phyloP scores from a whole-genome alignment of 2,329 filamentous ascomycete species.

The Paraphaeosphaeria sporulosa region DNA sequence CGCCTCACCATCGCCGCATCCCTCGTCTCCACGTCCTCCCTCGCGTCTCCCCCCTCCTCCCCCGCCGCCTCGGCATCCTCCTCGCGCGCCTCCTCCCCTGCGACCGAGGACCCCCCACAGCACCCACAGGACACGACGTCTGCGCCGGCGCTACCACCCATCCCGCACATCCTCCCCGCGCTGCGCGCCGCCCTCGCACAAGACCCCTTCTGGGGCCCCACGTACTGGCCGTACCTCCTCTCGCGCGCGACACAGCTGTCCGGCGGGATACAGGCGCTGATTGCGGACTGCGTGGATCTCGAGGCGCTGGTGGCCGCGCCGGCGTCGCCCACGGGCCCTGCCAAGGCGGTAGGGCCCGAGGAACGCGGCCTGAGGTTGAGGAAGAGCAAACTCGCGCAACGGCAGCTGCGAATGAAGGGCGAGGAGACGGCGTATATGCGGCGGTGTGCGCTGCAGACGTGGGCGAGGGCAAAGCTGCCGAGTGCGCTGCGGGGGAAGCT shows the following conservation, averaged over 20 bases:
- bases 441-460: constrained; percentile 53
- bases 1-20: constrained; percentile 57
- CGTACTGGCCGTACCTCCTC: constrained; percentile 54
- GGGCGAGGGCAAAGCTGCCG: constrained; percentile 45
- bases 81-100: constrained; percentile 21
- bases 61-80: constrained; percentile 20
- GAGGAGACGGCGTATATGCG: constrained; percentile 55
- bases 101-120: constrained; percentile 18
- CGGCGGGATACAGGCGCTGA: constrained; percentile 55
- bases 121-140: neutral
- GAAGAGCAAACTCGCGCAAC: constrained; percentile 54
- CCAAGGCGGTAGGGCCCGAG: constrained; percentile 8
- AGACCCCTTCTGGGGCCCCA: constrained; percentile 56
- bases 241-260: constrained; percentile 53
- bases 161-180: constrained; percentile 52
- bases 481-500: constrained; percentile 35
- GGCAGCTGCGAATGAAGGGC: constrained; percentile 53
- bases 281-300: constrained; percentile 52
- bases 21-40: constrained; percentile 51
- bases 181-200: constrained; percentile 49
- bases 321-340: constrained; percentile 24
- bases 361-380: constrained; percentile 39
- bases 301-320: constrained; percentile 45
- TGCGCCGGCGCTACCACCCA: constrained; percentile 35
- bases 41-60: neutral